Evolutionary conservation across 2,329 filamentous ascomycete species (phyloP).

Genomic region (Diaporthe australafricana): DNA sequence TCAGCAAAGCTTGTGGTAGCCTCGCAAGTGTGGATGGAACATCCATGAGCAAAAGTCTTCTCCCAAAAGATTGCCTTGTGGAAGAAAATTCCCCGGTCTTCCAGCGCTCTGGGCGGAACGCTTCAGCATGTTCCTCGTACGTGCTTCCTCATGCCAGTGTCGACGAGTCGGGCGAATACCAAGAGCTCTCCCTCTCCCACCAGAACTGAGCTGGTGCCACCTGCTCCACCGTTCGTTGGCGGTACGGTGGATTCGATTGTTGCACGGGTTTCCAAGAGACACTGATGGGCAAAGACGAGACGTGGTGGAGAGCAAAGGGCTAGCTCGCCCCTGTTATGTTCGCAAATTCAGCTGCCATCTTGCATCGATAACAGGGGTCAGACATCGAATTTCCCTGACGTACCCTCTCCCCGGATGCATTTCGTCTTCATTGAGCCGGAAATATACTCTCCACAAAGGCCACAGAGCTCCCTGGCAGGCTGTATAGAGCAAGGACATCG

Average conservation of each 20-base stretch:
- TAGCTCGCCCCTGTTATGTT: neutral
- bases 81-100: slow-evolving; percentile 43
- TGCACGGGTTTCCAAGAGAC: slow-evolving; percentile 47
- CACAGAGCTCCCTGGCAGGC: too few species aligned
- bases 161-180: slow-evolving; percentile 44
- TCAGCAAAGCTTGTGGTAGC: too few species aligned
- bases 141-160: slow-evolving; percentile 49
- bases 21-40: neutral
- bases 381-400: slow-evolving; percentile 32
- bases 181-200: slow-evolving; percentile 45
- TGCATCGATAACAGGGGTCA: slow-evolving; percentile 38
- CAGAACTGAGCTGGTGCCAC: slow-evolving; percentile 46
- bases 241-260: slow-evolving; percentile 47
- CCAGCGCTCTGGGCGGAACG: slow-evolving; percentile 53
- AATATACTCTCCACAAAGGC: slow-evolving; percentile 40
- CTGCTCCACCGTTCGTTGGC: slow-evolving; percentile 49
- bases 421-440: slow-evolving; percentile 34
- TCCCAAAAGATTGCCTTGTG: slow-evolving; percentile 49
- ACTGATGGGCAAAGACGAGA: slow-evolving; percentile 50
- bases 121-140: slow-evolving; percentile 49
- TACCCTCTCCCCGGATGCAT: slow-evolving; percentile 1
- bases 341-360: neutral
- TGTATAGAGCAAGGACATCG: neutral
- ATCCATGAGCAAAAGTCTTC: slow-evolving; percentile 47
- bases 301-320: neutral